Evolutionary conservation across 2,329 filamentous ascomycete genomes (phyloP).

Genomic region (Dryadomyces quercus-mongolicae): DNA sequence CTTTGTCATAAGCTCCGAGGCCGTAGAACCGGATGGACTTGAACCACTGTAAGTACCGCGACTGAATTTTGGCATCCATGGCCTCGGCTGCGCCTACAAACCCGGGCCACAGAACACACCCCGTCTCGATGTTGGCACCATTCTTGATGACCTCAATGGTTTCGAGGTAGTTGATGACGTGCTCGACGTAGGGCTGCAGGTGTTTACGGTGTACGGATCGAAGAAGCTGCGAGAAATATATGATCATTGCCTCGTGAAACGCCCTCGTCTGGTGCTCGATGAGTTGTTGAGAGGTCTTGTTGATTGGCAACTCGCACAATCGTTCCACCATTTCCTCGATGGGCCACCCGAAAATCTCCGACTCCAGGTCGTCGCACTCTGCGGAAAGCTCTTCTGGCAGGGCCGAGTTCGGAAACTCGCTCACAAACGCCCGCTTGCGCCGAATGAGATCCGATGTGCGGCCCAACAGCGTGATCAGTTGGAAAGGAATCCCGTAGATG

Average conservation of each 20-base stretch:
- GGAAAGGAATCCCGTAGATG: background rate
- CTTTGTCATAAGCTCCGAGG: background rate
- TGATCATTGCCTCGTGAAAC: constrained; percentile 1
- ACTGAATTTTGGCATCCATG: background rate
- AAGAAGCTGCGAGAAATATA: background rate
- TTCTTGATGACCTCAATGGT: constrained; percentile 1
- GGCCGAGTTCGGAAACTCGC: background rate
- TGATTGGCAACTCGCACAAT: background rate
- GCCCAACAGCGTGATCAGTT: background rate
- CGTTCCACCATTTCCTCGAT: background rate
- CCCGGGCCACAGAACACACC: background rate
- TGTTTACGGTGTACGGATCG: background rate
- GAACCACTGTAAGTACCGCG: background rate
- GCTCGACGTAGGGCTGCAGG: background rate
- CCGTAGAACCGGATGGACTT: background rate
- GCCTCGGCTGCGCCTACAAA: constrained; percentile 1
- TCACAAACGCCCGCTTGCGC: background rate
- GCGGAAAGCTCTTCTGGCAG: background rate
- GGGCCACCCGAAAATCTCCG: background rate
- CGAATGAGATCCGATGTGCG: background rate
- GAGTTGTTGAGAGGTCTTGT: background rate
- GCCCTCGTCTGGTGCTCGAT: background rate
- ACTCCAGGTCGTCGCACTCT: background rate
- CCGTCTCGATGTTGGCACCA: background rate
- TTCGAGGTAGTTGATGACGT: background rate